Evolutionary conservation across 805 yeast species (phyloP), one percentile per base, ranked within the genome.

Genomic region (Teunomyces barrocoloradensis): DNA sequence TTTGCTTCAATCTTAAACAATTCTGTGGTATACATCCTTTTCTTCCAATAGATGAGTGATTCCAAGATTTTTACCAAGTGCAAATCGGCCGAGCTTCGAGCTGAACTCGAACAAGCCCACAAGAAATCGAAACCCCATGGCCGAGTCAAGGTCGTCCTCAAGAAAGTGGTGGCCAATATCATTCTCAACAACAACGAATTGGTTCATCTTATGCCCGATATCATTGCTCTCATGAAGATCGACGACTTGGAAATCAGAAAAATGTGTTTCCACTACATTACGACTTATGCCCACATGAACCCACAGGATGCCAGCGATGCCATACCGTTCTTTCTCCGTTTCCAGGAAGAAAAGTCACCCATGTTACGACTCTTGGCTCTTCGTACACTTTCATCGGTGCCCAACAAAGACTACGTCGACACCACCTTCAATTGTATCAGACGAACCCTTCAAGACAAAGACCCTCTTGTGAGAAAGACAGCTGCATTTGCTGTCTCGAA

Each of bases 161-260:
- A 84, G 63, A 87, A 86, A 58, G 78, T 89, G 23, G 74, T 91
- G 6, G 92, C 96, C 37, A 91, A 90, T 64, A 77, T 89, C 65
- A 85, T 95, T 5, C 75, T 89, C 66, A 89, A 90, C 43, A 89
- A 88, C 63, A 77, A 77, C 47, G 97, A 92, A 59, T 80, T 90
- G 80, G 73, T 81, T 9, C 63, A 68, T 15, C 61, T 92, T 46
- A 79, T 84, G 58, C 82, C 84, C 1, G 95, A 48, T n/a, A 41
- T 54, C 25, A 47, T 50, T 13, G 40, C 49, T 5, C 44, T 52
- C 11, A 42, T 50, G 43, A 53, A 46, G 42, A 47, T 52, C 9
- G 57, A 52, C 23, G 54, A 52, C 27, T 38, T 52, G 28, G 56
- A 49, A 15, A 53, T 52, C 28, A 42, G 57, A 6, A 53, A 52